These are phyloP conservation scores for Ogataea pini DNA, from an alignment of 805 yeast species.

Conservation along the genomic window DNA sequence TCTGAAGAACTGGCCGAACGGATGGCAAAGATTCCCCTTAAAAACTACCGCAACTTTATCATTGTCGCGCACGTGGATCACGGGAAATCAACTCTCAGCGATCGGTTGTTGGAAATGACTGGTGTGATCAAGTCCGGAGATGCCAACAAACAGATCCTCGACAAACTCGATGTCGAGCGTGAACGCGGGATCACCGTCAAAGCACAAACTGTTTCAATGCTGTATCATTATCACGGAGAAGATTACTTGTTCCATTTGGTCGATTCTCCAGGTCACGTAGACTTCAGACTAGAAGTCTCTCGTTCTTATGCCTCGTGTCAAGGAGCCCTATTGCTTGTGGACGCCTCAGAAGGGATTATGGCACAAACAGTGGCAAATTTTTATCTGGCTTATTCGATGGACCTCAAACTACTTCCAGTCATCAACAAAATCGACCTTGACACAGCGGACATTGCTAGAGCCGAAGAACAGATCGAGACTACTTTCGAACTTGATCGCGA, in stretches of 20 bases:
- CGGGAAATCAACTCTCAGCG: slow-evolving; percentile 86
- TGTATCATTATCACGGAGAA: slow-evolving; percentile 63
- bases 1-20: slow-evolving; percentile 39
- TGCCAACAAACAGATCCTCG: slow-evolving; percentile 79
- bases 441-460: slow-evolving; percentile 78
- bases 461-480: slow-evolving; percentile 80
- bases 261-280: slow-evolving; percentile 98
- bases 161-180: slow-evolving; percentile 89
- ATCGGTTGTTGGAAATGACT: slow-evolving; percentile 81
- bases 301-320: slow-evolving; percentile 95
- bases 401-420: slow-evolving; percentile 79
- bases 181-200: slow-evolving; percentile 96
- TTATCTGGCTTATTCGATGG: slow-evolving; percentile 84
- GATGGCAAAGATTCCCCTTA: slow-evolving; percentile 76
- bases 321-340: slow-evolving; percentile 87
- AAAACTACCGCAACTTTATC: slow-evolving; percentile 84
- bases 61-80: slow-evolving; percentile 94
- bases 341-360: slow-evolving; percentile 95
- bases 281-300: slow-evolving; percentile 90
- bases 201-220: slow-evolving; percentile 96
- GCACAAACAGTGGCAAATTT: slow-evolving; percentile 99
- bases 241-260: slow-evolving; percentile 88
- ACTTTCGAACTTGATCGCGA: slow-evolving; percentile 78
- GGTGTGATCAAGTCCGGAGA: slow-evolving; percentile 79
- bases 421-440: slow-evolving; percentile 90